These are phyloP conservation scores for Diaporthe destruens DNA, from an alignment of 2,329 filamentous ascomycete genomes.

Conservation along the genomic window DNA sequence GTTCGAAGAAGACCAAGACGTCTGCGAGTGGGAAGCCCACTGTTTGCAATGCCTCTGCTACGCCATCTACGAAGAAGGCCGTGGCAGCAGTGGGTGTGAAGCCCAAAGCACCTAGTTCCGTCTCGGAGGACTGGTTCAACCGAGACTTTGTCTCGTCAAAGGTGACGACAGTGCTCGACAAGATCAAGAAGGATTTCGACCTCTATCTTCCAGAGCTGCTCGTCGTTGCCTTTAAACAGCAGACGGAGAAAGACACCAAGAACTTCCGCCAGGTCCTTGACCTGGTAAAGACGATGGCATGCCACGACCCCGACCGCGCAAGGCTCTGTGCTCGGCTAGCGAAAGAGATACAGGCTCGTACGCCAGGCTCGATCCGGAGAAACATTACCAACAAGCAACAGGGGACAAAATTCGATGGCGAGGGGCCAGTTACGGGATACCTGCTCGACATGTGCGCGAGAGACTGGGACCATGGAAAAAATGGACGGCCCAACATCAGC, in stretches of 20 bases:
- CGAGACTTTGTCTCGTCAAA: background rate
- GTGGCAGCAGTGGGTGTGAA: background rate
- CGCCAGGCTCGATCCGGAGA: background rate
- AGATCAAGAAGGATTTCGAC: background rate
- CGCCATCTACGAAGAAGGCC: background rate
- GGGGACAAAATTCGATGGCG: background rate
- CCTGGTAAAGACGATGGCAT: background rate
- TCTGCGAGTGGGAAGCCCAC: background rate
- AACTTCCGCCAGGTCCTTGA: background rate
- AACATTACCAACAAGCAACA: background rate
- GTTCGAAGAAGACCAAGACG: background rate
- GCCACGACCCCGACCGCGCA: too few relatives aligned
- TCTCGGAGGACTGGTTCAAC: background rate
- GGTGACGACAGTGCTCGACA: constrained; percentile 5
- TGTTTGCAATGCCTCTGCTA: background rate
- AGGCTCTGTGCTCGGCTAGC: background rate
- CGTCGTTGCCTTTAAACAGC: background rate
- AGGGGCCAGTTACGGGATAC: background rate
- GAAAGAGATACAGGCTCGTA: background rate
- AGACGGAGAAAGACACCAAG: background rate
- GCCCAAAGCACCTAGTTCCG: background rate
- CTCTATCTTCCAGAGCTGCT: background rate
- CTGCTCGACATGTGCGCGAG: background rate
- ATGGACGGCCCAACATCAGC: background rate
- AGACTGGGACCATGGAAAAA: constrained; percentile 1